These are phyloP conservation scores for Pseudozyma hubeiensis DNA, from an alignment of 1,284 basidiomycete genomes.

Conservation along the genomic window DNA sequence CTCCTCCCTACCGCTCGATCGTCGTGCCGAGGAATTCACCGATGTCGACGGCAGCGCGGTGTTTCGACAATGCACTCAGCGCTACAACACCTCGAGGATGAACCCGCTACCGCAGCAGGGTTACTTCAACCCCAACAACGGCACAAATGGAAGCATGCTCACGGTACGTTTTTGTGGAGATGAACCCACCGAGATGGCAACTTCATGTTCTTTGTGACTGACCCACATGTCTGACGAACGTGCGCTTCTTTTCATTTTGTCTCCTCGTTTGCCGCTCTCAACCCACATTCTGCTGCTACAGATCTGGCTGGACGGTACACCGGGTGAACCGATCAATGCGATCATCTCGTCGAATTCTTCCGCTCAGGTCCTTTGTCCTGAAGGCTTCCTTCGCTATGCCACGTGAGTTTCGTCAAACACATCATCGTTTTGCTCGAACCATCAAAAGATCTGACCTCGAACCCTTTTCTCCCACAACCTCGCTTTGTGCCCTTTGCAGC, in stretches of 20 bases:
- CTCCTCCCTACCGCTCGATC: slow-evolving; percentile 15
- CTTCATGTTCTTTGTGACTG: not conserved
- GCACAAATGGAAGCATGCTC: slow-evolving; percentile 47
- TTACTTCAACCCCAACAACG: slow-evolving; percentile 45
- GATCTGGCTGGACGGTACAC: slow-evolving; percentile 48
- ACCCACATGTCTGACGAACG: slow-evolving; percentile 1
- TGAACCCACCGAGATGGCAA: slow-evolving; percentile 6
- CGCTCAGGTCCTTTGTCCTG: slow-evolving; percentile 50
- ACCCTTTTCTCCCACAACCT: not conserved
- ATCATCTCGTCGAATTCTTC: slow-evolving; percentile 63
- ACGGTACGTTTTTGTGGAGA: slow-evolving; percentile 20
- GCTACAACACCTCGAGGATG: slow-evolving; percentile 46
- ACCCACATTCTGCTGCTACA: not conserved
- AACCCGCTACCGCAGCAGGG: slow-evolving; percentile 38
- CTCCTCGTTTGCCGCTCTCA: not conserved
- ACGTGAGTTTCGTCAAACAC: slow-evolving; percentile 39
- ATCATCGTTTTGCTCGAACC: not conserved
- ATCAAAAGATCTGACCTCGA: not conserved
- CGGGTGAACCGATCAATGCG: slow-evolving; percentile 66
- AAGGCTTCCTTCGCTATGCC: slow-evolving; percentile 65
- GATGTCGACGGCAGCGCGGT: slow-evolving; percentile 31
- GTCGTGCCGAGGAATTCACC: slow-evolving; percentile 1
- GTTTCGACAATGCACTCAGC: slow-evolving; percentile 31
- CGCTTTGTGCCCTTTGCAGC: slow-evolving; percentile 14
- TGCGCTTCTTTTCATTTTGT: slow-evolving; percentile 1